Evolutionary conservation across 1,139 yeast species (phyloP).

Genomic region (Scheffersomyces segobiensis): DNA sequence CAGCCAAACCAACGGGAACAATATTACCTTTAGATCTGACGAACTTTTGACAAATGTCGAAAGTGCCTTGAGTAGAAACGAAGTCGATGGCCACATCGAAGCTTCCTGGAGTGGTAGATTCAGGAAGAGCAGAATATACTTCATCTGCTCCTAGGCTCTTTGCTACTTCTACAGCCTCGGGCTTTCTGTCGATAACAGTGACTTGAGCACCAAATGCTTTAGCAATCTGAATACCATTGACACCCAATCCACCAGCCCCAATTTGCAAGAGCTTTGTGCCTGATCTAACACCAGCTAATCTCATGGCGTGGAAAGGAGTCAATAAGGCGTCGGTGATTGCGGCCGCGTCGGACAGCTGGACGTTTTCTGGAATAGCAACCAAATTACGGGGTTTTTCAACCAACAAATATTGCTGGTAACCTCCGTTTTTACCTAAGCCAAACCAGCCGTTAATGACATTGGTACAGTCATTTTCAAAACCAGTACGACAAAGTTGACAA

Average conservation of each 20-base stretch:
- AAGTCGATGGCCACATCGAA: constrained; percentile 3
- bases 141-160: constrained; percentile 1
- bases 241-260: constrained; percentile 1
- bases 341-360: neutral
- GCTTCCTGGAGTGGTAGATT: neutral
- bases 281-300: constrained; percentile 9
- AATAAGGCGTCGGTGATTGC: neutral
- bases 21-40: constrained; percentile 1
- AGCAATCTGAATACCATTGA: constrained; percentile 5
- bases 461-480: neutral
- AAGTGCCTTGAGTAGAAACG: constrained; percentile 1
- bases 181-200: constrained; percentile 2
- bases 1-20: constrained; percentile 3
- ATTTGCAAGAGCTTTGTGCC: neutral
- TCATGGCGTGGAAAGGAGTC: constrained; percentile 7
- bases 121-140: neutral
- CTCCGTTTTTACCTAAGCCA: neutral
- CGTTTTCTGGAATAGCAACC: neutral
- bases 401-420: neutral
- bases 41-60: constrained; percentile 3
- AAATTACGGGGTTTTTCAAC: neutral
- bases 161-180: neutral
- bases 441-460: neutral
- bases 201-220: constrained; percentile 6
- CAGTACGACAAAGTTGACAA: neutral